Conservation (phyloP, 805 yeast species). For the Kodamaea laetipori region DNA sequence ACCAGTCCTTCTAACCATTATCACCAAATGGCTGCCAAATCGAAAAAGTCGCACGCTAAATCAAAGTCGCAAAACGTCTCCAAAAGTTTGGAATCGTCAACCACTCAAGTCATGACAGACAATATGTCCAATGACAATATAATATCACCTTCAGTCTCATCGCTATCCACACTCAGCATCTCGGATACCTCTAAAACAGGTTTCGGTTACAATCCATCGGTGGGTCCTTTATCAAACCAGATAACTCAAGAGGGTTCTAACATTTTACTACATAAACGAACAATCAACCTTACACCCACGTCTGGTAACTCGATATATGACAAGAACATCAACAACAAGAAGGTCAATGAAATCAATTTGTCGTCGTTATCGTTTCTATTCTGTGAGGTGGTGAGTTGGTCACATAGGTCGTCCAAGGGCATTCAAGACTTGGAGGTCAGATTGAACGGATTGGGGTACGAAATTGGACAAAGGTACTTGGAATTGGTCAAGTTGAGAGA, state of each 20-base stretch:
- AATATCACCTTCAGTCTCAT: slow-evolving; percentile 34
- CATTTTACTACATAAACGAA: slow-evolving; percentile 34
- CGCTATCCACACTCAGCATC: slow-evolving; percentile 31
- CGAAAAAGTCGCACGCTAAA: neutral
- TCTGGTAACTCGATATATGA: slow-evolving; percentile 60
- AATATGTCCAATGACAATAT: slow-evolving; percentile 22
- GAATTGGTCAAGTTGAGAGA: slow-evolving; percentile 72
- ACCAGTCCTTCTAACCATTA: slow-evolving; percentile 1
- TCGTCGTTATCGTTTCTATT: slow-evolving; percentile 70
- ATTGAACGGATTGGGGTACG: slow-evolving; percentile 74
- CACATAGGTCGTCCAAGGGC: slow-evolving; percentile 62
- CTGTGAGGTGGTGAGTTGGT: slow-evolving; percentile 67
- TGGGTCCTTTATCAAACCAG: slow-evolving; percentile 43
- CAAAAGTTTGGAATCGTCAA: neutral
- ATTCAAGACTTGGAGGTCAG: slow-evolving; percentile 59
- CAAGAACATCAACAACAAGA: slow-evolving; percentile 60
- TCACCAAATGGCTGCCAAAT: slow-evolving; percentile 1
- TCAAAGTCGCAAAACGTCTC: slow-evolving; percentile 1
- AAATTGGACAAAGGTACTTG: slow-evolving; percentile 68
- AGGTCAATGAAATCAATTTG: slow-evolving; percentile 65
- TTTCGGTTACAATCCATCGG: slow-evolving; percentile 47
- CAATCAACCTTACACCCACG: slow-evolving; percentile 34
- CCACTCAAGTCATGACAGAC: neutral
- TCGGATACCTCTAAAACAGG: slow-evolving; percentile 31
- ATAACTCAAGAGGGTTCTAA: slow-evolving; percentile 41